Conservation (phyloP, 495 filamentous ascomycete species). For the Cercophora sp. region DNA sequence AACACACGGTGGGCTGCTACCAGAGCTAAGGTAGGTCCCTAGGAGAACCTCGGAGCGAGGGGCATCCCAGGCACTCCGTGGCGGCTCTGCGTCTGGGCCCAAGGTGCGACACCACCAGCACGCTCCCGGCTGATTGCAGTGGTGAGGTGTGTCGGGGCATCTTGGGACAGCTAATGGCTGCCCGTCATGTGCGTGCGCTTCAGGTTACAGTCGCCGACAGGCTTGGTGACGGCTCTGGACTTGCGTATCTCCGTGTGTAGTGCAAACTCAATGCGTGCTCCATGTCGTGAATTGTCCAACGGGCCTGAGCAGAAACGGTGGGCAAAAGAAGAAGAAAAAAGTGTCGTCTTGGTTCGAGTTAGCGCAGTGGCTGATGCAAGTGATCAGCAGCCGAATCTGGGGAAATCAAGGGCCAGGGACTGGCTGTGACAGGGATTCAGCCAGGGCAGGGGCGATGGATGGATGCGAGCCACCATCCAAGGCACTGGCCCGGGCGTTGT, state of each 20-base stretch:
- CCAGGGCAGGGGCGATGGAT: no score
- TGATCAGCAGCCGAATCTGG: constrained; percentile 14
- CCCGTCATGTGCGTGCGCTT: no score
- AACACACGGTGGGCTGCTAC: background rate
- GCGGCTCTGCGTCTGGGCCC: constrained; percentile 7
- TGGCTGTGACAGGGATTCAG: constrained; percentile 1
- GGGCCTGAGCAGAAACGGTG: background rate
- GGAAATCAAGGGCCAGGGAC: constrained; percentile 11
- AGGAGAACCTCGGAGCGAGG: no score
- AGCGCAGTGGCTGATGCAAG: constrained; percentile 1
- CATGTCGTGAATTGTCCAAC: no score
- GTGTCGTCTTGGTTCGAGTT: background rate
- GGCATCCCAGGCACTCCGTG: background rate
- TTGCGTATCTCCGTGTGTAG: no score
- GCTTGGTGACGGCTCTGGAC: no score
- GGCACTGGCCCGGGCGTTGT: background rate
- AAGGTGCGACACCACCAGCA: background rate
- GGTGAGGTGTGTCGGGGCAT: no score
- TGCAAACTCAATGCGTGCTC: no score
- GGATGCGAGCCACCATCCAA: no score
- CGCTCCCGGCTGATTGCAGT: constrained; percentile 1
- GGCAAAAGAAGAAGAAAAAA: background rate
- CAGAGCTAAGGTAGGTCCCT: background rate
- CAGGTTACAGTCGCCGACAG: no score
- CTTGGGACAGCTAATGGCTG: no score